A percentile compares a stretch with the other conserved stretches of the same genome.
Evolutionary conservation across 768 basidiomycete species (phyloP).

Genomic region (Lyophyllum atratum): DNA sequence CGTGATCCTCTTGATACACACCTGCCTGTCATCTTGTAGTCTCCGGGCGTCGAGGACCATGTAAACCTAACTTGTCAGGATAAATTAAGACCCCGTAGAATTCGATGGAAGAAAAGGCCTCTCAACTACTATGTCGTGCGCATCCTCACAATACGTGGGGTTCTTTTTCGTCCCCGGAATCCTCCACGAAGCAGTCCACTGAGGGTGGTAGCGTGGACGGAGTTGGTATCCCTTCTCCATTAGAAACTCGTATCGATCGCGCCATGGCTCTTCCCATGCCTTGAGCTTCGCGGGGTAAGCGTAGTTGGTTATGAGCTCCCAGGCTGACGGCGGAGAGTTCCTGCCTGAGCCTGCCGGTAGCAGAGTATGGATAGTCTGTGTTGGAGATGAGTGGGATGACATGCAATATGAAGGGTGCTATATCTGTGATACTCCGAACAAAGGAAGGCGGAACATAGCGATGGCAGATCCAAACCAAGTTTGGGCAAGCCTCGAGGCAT

Average conservation of each 20-base stretch:
- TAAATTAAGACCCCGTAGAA: background rate
- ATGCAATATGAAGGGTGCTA: background rate
- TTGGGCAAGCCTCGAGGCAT: too few relatives aligned
- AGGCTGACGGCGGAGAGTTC: background rate
- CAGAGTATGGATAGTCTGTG: background rate
- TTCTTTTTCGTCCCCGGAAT: conserved; percentile 18
- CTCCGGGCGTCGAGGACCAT: conserved; percentile 29
- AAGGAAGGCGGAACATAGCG: background rate
- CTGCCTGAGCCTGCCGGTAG: background rate
- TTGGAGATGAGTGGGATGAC: background rate
- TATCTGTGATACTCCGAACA: background rate
- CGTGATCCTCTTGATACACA: conserved; percentile 30
- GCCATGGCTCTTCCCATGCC: conserved; percentile 25
- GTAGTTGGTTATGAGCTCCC: background rate
- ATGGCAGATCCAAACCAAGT: too few relatives aligned
- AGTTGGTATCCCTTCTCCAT: conserved; percentile 25
- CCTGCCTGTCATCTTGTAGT: conserved; percentile 22
- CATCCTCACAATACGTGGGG: conserved; percentile 21
- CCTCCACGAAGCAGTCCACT: conserved; percentile 23
- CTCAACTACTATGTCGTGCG: conserved; percentile 19
- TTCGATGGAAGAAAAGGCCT: background rate
- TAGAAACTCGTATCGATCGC: conserved; percentile 26
- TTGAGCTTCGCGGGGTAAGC: background rate
- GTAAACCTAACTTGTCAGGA: conserved; percentile 19
- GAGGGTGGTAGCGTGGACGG: conserved; percentile 27